These are phyloP conservation scores for Gossypium australe DNA, from an alignment of 345 rosid genomes.

Conservation along the genomic window DNA sequence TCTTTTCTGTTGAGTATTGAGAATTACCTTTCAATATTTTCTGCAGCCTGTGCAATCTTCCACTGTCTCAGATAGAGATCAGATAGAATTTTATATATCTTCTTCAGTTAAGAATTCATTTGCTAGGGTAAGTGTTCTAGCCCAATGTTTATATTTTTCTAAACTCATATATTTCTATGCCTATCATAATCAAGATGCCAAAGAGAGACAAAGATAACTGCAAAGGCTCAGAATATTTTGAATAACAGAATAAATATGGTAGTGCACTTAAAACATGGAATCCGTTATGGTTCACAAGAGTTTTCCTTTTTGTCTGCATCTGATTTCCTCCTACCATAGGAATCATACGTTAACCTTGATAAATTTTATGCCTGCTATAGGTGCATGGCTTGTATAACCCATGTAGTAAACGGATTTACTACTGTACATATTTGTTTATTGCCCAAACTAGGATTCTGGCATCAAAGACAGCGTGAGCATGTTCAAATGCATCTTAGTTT, in stretches of 20 bases:
- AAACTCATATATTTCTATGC: not conserved
- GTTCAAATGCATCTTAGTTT: not conserved
- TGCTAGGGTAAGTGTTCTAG: conserved; percentile 56
- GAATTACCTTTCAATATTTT: conserved; percentile 21
- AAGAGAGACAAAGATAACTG: not conserved
- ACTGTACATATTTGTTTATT: not conserved
- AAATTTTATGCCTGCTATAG: not conserved
- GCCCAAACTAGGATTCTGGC: not conserved
- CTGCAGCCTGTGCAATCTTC: conserved; percentile 61
- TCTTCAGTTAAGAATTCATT: conserved; percentile 79
- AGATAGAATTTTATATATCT: conserved; percentile 74
- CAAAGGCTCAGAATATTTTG: not conserved
- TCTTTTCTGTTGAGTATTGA: conserved; percentile 9
- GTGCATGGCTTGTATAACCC: not conserved
- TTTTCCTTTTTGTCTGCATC: not conserved
- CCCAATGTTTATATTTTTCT: not conserved
- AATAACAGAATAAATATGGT: not conserved
- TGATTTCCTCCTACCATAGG: not conserved
- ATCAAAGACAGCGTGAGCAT: not conserved
- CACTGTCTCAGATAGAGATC: conserved; percentile 62
- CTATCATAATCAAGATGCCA: not conserved
- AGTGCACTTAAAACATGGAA: not conserved
- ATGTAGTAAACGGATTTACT: not conserved
- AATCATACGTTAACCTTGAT: not conserved
- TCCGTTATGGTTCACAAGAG: not conserved